These are phyloP conservation scores for Tillandsia leiboldiana DNA, from an alignment of 176 grass and related monocot species.

Conservation along the genomic window DNA sequence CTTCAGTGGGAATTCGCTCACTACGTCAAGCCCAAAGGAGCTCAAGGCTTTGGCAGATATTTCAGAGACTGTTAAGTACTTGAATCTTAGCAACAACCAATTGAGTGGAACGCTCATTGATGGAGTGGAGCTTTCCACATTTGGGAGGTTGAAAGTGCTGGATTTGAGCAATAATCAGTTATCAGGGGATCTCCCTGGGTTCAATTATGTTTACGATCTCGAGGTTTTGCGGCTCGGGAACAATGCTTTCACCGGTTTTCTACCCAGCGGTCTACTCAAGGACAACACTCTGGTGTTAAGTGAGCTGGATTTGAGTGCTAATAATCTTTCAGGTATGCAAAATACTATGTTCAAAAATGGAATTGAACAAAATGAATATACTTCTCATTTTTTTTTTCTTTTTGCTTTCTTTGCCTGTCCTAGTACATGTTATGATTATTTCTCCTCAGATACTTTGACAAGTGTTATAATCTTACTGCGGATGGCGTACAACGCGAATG, in stretches of 20 bases:
- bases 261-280: constrained; percentile 88
- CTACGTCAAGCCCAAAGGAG: constrained; percentile 60
- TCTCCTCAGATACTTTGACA: not conserved
- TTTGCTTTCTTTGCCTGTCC: not conserved
- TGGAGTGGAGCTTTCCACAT: constrained; percentile 75
- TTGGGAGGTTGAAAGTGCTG: constrained; percentile 89
- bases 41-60: constrained; percentile 87
- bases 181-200: constrained; percentile 86
- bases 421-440: not conserved
- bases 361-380: not conserved
- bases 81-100: constrained; percentile 82
- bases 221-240: constrained; percentile 77
- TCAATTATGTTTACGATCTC: constrained; percentile 99
- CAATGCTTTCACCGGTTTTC: constrained; percentile 78
- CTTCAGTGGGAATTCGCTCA: constrained; percentile 78
- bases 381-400: not conserved
- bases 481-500: not conserved
- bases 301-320: constrained; percentile 83
- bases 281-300: constrained; percentile 85
- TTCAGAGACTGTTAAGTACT: constrained; percentile 70
- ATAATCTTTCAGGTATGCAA: constrained; percentile 75
- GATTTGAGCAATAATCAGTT: constrained; percentile 86
- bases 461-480: not conserved
- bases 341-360: not conserved
- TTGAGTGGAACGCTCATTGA: constrained; percentile 76